These are phyloP conservation scores for Chaetoscypha palmicola DNA, from an alignment of 2,329 filamentous ascomycete species.

Conservation along the genomic window DNA sequence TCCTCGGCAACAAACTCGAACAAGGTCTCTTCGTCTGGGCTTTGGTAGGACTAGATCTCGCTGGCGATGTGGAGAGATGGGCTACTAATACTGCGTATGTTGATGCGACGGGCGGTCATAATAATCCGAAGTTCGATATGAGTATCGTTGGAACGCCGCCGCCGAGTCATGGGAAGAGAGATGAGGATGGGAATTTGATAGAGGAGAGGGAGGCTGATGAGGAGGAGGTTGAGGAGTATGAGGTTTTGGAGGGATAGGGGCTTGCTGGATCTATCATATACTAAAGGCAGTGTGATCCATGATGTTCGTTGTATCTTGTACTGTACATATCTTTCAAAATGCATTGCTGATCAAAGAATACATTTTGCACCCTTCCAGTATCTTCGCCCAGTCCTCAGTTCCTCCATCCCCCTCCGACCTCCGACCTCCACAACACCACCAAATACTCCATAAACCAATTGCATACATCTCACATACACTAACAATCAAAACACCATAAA, in stretches of 20 bases:
- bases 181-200: slow-evolving; percentile 1
- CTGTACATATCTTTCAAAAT: too few relatives aligned
- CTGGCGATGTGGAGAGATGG: slow-evolving; percentile 11
- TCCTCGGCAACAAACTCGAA: slow-evolving; percentile 45
- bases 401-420: too few relatives aligned
- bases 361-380: too few relatives aligned
- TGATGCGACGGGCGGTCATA: slow-evolving; percentile 15
- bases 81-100: slow-evolving; percentile 15
- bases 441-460: too few relatives aligned
- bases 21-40: slow-evolving; percentile 52
- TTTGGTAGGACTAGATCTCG: slow-evolving; percentile 34
- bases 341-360: too few relatives aligned
- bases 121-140: slow-evolving; percentile 18
- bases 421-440: too few relatives aligned
- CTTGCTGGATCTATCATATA: too few relatives aligned
- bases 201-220: slow-evolving; percentile 2
- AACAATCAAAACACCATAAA: too few relatives aligned
- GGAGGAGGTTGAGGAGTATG: slow-evolving; percentile 1
- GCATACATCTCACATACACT: too few relatives aligned
- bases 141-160: slow-evolving; percentile 12
- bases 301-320: too few relatives aligned
- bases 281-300: too few relatives aligned
- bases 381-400: too few relatives aligned
- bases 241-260: neutral
- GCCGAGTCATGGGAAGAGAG: slow-evolving; percentile 9